These are phyloP conservation scores for Lentinus polychrous DNA, from an alignment of 1,284 basidiomycete species.

Conservation along the genomic window DNA sequence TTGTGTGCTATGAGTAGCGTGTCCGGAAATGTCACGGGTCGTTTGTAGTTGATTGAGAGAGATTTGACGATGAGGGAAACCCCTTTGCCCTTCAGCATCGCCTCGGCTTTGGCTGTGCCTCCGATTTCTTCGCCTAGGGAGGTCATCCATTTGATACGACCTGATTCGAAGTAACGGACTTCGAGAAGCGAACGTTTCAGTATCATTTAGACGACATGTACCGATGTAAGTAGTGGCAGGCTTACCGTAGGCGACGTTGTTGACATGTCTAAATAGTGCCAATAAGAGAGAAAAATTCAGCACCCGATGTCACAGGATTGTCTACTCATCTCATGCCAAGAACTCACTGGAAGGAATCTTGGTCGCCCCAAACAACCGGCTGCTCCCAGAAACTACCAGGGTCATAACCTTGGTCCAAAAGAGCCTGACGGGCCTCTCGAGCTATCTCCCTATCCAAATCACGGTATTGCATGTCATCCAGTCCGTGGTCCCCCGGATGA, in stretches of 20 bases:
- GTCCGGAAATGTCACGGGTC: slow-evolving; percentile 67
- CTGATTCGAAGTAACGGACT: slow-evolving; percentile 58
- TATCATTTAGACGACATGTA: neutral
- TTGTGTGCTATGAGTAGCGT: slow-evolving; percentile 62
- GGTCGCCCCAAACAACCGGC: slow-evolving; percentile 66
- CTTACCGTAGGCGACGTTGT: slow-evolving; percentile 67
- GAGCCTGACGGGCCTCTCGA: slow-evolving; percentile 34
- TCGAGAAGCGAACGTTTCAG: neutral
- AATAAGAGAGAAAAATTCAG: no score
- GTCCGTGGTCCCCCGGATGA: slow-evolving; percentile 17
- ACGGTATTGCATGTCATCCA: neutral
- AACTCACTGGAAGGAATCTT: slow-evolving; percentile 66
- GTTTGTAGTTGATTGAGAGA: slow-evolving; percentile 54
- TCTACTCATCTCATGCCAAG: no score
- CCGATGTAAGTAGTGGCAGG: neutral
- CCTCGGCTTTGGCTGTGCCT: slow-evolving; percentile 43
- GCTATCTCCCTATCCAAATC: slow-evolving; percentile 6
- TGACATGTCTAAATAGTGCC: slow-evolving; percentile 57
- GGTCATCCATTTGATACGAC: slow-evolving; percentile 59
- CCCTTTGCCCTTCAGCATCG: slow-evolving; percentile 54
- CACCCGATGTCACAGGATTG: no score
- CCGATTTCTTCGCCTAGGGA: slow-evolving; percentile 51
- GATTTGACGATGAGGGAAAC: slow-evolving; percentile 68
- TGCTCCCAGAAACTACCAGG: slow-evolving; percentile 65
- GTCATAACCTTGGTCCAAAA: slow-evolving; percentile 49